These are phyloP conservation scores for Drechslerella stenobrocha DNA, from an alignment of 2,329 filamentous ascomycete species.

Conservation along the genomic window DNA sequence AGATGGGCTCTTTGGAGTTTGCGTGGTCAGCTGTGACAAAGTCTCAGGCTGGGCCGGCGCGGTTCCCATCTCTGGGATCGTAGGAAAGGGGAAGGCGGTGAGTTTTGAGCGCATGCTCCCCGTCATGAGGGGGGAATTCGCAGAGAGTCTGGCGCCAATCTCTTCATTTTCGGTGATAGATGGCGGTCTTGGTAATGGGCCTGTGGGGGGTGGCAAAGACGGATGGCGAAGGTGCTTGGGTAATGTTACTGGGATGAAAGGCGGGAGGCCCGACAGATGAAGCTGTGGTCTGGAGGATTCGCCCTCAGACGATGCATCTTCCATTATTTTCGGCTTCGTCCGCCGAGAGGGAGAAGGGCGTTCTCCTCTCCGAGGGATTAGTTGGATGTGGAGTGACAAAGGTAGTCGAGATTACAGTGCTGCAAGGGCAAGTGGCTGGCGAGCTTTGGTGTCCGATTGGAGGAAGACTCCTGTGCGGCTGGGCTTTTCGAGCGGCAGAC, in stretches of 20 bases:
- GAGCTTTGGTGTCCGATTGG: no score
- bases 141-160: slow-evolving; percentile 30
- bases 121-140: slow-evolving; percentile 11
- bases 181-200: slow-evolving; percentile 31
- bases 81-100: slow-evolving; percentile 29
- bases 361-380: background rate
- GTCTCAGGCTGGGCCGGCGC: background rate
- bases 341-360: background rate
- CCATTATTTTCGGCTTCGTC: background rate
- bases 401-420: no score
- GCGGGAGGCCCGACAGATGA: slow-evolving; percentile 13
- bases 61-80: slow-evolving; percentile 11
- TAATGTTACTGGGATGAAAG: slow-evolving; percentile 8
- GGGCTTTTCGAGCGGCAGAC: no score
- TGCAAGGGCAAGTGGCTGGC: no score
- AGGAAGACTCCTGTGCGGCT: no score
- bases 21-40: background rate
- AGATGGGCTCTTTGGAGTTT: background rate
- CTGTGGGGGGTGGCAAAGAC: slow-evolving; percentile 28
- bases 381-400: no score
- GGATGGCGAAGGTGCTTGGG: slow-evolving; percentile 35
- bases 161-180: slow-evolving; percentile 29
- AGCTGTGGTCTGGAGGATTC: slow-evolving; percentile 8
- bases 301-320: background rate
- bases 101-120: slow-evolving; percentile 17